These are phyloP conservation scores for Aureobasidium sp. DNA, from an alignment of 2,329 filamentous ascomycete genomes.

Conservation along the genomic window DNA sequence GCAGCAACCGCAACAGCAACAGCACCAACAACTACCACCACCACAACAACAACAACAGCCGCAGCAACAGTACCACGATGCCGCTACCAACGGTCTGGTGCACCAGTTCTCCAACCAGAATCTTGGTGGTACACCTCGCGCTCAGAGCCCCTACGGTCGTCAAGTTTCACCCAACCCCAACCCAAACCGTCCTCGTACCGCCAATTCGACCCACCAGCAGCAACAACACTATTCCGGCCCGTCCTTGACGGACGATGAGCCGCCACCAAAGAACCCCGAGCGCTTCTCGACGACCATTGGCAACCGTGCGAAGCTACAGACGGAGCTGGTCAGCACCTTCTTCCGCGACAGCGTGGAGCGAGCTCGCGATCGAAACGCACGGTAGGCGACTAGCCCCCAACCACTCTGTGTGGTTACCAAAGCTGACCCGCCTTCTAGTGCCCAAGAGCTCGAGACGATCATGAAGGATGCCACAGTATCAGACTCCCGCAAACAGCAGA, in stretches of 20 bases:
- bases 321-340: conserved; percentile 63
- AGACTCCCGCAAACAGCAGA: conserved; percentile 68
- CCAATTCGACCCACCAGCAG: conserved; percentile 33
- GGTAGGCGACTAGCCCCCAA: not conserved
- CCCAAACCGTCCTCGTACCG: conserved; percentile 72
- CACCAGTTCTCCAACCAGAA: conserved; percentile 98
- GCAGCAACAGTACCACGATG: conserved; percentile 53
- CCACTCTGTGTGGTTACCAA: not conserved
- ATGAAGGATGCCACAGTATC: conserved; percentile 68
- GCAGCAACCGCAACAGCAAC: conserved; percentile 29
- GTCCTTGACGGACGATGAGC: conserved; percentile 49
- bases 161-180: conserved; percentile 57
- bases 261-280: conserved; percentile 72
- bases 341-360: conserved; percentile 98
- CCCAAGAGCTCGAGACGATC: conserved; percentile 83
- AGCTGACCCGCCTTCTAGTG: conserved; percentile 45
- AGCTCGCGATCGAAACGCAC: conserved; percentile 62
- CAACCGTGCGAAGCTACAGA: conserved; percentile 59
- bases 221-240: conserved; percentile 47
- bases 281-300: conserved; percentile 81
- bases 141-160: conserved; percentile 57
- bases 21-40: conserved; percentile 33
- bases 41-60: too few relatives aligned
- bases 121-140: conserved; percentile 58
- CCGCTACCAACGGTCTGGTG: conserved; percentile 78